These are phyloP conservation scores for Paraurostyla sp. DNA, from an alignment of 73 alveolate genomes.

Conservation along the genomic window DNA sequence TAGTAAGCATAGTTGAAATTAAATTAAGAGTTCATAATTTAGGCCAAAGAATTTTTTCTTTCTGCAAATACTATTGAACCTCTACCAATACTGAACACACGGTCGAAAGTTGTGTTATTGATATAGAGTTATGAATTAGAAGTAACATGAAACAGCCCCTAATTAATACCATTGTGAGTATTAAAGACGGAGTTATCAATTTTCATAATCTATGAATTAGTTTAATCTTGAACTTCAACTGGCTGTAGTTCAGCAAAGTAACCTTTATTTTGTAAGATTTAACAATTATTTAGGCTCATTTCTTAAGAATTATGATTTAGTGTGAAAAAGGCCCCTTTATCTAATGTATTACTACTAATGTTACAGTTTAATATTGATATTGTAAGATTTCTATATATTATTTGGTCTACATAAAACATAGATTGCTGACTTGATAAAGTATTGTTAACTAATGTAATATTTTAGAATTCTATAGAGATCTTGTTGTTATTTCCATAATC, in stretches of 20 bases:
- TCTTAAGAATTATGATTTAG: conserved; percentile 16
- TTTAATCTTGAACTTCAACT: conserved; percentile 10
- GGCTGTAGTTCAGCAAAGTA: conserved; percentile 21
- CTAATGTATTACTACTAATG: background rate
- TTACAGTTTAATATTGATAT: background rate
- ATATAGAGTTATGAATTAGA: background rate
- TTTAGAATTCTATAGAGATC: background rate
- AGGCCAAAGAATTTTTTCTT: background rate
- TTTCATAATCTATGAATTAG: background rate
- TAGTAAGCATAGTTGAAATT: conserved; percentile 8
- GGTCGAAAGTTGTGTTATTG: conserved; percentile 9
- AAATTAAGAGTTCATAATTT: background rate
- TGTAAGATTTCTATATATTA: background rate
- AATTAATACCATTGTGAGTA: background rate
- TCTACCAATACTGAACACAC: background rate
- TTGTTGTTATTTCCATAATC: conserved; percentile 8
- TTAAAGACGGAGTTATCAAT: background rate
- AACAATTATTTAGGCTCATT: conserved; percentile 3
- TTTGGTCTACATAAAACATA: conserved; percentile 15
- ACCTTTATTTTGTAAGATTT: background rate
- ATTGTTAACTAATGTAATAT: conserved; percentile 5
- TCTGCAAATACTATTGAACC: conserved; percentile 49
- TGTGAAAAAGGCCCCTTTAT: conserved; percentile 13
- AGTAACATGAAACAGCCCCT: conserved; percentile 45
- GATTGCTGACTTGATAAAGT: background rate